Conservation (phyloP, 192 early-diverging fungal genomes). For the Mortierella alpina region DNA sequence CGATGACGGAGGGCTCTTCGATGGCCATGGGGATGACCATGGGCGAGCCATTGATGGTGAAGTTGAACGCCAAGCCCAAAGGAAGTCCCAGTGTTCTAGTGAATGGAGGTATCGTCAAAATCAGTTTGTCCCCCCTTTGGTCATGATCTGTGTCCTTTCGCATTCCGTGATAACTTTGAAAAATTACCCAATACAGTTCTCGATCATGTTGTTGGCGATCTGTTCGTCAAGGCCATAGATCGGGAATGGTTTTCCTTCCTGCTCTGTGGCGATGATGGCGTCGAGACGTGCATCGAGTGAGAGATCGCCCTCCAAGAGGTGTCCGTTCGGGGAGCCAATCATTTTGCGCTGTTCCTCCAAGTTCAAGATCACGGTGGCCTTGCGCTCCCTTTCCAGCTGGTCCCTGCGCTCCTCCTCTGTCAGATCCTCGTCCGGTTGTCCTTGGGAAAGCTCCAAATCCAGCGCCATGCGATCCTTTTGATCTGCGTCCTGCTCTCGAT, state of each 20-base stretch:
- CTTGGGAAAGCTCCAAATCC: slow-evolving; percentile 30
- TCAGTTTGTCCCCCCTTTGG: too few relatives aligned
- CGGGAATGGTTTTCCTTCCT: slow-evolving; percentile 57
- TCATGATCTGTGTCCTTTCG: slow-evolving; percentile 1
- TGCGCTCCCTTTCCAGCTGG: slow-evolving; percentile 34
- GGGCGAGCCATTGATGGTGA: slow-evolving; percentile 71
- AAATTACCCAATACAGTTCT: slow-evolving; percentile 76
- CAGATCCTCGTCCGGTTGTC: slow-evolving; percentile 29
- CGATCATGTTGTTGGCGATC: slow-evolving; percentile 83
- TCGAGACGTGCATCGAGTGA: slow-evolving; percentile 54
- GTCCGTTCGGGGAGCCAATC: slow-evolving; percentile 41
- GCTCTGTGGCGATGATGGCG: slow-evolving; percentile 40
- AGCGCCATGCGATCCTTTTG: slow-evolving; percentile 19
- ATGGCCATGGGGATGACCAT: slow-evolving; percentile 80
- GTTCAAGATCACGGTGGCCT: slow-evolving; percentile 22
- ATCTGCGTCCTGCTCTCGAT: slow-evolving; percentile 4
- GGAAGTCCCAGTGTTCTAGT: slow-evolving; percentile 74
- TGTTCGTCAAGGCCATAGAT: slow-evolving; percentile 71
- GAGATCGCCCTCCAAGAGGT: slow-evolving; percentile 20
- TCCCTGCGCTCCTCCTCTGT: slow-evolving; percentile 44
- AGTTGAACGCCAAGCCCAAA: slow-evolving; percentile 79
- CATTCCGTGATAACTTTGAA: slow-evolving; percentile 11
- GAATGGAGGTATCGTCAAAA: neutral
- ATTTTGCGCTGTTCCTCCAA: slow-evolving; percentile 42
- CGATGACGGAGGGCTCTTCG: slow-evolving; percentile 82